These are phyloP conservation scores for Phialophora macrospora DNA, from an alignment of 2,329 filamentous ascomycete species.

Conservation along the genomic window DNA sequence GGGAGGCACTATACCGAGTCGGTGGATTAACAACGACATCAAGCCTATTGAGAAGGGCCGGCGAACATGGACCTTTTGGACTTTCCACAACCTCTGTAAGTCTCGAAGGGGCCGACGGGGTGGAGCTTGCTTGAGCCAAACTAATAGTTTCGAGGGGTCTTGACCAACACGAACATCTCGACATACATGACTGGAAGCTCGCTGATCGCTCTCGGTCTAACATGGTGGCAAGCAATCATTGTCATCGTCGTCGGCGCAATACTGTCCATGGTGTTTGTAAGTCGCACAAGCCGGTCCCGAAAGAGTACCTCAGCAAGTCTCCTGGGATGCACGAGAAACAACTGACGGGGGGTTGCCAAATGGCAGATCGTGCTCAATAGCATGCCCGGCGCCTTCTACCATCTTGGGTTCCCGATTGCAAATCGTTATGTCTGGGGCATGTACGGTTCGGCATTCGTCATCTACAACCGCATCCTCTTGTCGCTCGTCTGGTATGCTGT, in stretches of 20 bases:
- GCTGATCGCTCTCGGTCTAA: constrained; percentile 62
- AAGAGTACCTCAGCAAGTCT: not conserved
- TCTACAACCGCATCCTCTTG: constrained; percentile 80
- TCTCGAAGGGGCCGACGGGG: not conserved
- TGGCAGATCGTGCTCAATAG: constrained; percentile 69
- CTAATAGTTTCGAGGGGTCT: constrained; percentile 47
- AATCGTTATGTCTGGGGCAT: constrained; percentile 77
- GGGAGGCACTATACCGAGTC: constrained; percentile 38
- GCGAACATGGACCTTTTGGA: constrained; percentile 83
- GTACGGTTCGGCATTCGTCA: constrained; percentile 85
- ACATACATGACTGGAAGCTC: constrained; percentile 45
- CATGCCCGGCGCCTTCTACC: constrained; percentile 83
- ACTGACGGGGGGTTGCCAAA: not conserved
- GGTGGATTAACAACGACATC: constrained; percentile 57
- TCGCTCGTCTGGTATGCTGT: constrained; percentile 69
- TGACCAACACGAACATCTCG: constrained; percentile 48
- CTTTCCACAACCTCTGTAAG: constrained; percentile 56
- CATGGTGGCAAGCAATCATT: constrained; percentile 92
- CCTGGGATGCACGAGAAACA: not conserved
- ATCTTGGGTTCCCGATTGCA: constrained; percentile 86
- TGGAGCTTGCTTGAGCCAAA: constrained; percentile 38
- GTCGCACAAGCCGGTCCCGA: not conserved
- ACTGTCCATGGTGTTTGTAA: constrained; percentile 50
- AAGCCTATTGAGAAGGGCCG: constrained; percentile 75
- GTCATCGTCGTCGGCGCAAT: constrained; percentile 86